Base-by-base conservation (phyloP, 257 asterid species). In the Solanum peruvianum region DNA sequence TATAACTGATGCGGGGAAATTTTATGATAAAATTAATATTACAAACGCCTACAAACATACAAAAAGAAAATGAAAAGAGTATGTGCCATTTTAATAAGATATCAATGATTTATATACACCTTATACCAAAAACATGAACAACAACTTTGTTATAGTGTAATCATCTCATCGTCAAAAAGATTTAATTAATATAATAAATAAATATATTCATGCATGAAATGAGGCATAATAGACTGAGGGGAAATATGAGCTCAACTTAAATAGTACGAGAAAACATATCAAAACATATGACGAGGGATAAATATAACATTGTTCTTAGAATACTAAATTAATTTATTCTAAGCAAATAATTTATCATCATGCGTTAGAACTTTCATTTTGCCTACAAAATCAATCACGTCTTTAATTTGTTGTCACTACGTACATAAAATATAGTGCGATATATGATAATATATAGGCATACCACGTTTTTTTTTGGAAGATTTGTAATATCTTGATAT, bases 401-500 rank as follows among this genome's bases (percentile, higher is more conserved):
- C 70, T n/a, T 62, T 62, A 23, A 23, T 62, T 62, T 62, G 23
- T 10, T 9, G 69, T 15, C 29, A 23, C 7, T 23, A 10, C 14
- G 3, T 66, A 66, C 73, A 56, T 7, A 56, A 18, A 11, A 7
- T 56, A 2, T 66, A 66, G 20, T 31, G 7, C 21, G 2, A 12
- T 27, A 27, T 25, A 67, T 67, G 73, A 67, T 67, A 67, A 67
- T 13, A 67, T 13, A 67, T 14, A 67, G 5, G 4, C 73, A 27
- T 6, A 2, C 10, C 20, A 6, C 5, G 0, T n/a, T 27, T 25
- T 25, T 67, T 29, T 27, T 13, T 27, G 1, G 20, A 7, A 2
- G 11, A 67, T 12, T 27, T 67, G 37, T 13, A 12, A 67, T 27
- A 67, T 67, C 37, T 67, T 25, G 72, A 66, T n/a, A 64, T 64